phyloP scores from a whole-genome alignment of 176 grass and related monocot species.

The Thalia dealbata region DNA sequence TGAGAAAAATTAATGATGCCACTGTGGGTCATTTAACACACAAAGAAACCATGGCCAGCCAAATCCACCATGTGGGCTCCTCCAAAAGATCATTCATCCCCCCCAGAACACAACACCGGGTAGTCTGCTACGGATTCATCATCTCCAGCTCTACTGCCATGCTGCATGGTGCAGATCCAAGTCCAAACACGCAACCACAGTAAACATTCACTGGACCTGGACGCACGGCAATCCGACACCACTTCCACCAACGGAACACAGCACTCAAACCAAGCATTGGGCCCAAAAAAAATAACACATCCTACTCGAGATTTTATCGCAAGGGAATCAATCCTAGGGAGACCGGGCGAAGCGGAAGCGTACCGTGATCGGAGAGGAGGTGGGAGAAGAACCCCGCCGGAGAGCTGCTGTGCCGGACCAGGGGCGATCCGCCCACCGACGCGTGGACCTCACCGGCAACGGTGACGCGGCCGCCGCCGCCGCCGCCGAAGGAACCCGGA shows the following conservation, averaged over 20 bases:
- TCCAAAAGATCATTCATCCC: too few relatives aligned
- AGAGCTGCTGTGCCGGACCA: constrained; percentile 25
- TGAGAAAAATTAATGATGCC: neutral
- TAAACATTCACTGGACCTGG: neutral
- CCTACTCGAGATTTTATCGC: neutral
- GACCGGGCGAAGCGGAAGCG: neutral
- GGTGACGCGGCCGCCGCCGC: too few relatives aligned
- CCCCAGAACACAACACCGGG: neutral
- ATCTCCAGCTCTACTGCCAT: too few relatives aligned
- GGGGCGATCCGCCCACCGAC: constrained; percentile 2
- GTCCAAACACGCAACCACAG: neutral
- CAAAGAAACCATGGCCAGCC: neutral
- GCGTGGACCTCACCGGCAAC: neutral
- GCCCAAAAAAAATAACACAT: neutral
- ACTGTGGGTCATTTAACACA: neutral
- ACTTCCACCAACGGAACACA: neutral
- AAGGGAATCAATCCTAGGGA: neutral
- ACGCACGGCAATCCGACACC: neutral
- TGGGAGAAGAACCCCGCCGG: constrained; percentile 29
- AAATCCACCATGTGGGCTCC: neutral
- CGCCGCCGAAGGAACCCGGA: neutral
- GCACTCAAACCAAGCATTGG: neutral
- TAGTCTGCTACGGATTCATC: neutral
- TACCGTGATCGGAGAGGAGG: constrained; percentile 27
- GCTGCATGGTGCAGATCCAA: neutral